Evolutionary conservation across 352 stramenopile genomes (phyloP), one percentile per base, ranked within the genome.

Genomic region (Phytophthora pseudosyringae): DNA sequence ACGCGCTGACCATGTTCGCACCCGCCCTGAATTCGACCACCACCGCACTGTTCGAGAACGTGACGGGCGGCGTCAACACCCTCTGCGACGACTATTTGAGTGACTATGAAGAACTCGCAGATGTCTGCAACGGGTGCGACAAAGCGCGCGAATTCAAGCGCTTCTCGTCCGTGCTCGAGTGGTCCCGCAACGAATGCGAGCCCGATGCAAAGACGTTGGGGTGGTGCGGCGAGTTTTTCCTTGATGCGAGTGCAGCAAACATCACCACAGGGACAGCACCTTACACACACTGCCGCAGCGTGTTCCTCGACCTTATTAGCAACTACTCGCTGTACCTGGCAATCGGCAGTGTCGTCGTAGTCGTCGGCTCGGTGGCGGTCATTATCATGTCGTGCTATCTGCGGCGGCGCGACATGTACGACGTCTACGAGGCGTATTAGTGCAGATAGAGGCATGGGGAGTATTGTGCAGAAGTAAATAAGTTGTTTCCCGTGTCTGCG

Each of bases 141-240:
- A 52, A 70, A 48, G 85, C 83, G 35, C 83, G 79, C 21, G 43
- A 90, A 46, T 78, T 88, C 43, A 56, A 74, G 38, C 81, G 89
- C 59, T 83, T 87, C 38, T 86, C 76, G 59, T 76, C 72, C 16
- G 77, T 95, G 25, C 65, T 92, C n/a, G 80, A 90, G 47, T 95
- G 83, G 87, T 79, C 76, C 16, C 85, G 89, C 63, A 80, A 93
- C 52, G 59, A 95, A 68, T 94, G 87, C 48, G 28, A 57, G 12
- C 35, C 36, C 18, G 49, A 54, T 28, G 9, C 80, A 73, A 50
- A 69, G 31, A 90, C 78, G n/a, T 61, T 84, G 47, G 41, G 68
- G 8, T 94, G 87, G 87, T 95, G 85, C 59, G 81, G 80, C 10
- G 45, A 76, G 36, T 93, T 76, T 61, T 60, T 94, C 32, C 49